phyloP scores from a whole-genome alignment of 306 rosid species.

The Begonia peltatifolia region DNA sequence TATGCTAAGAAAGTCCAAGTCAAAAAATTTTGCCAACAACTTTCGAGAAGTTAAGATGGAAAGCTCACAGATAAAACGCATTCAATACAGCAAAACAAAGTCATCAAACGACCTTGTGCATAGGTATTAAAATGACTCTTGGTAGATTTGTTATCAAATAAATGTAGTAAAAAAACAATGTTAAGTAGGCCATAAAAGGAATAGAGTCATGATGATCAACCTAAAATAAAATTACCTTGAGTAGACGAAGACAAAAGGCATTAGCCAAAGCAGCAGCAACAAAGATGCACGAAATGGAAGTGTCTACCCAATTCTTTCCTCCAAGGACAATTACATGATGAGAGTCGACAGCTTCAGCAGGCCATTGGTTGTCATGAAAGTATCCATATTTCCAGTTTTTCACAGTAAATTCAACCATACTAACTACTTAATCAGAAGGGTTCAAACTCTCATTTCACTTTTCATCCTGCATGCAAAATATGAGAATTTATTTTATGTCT shows the following conservation, averaged over 20 bases:
- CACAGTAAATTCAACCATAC: constrained; percentile 38
- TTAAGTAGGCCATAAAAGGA: background rate
- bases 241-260: constrained; percentile 25
- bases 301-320: constrained; percentile 22
- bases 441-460: too few species aligned
- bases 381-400: constrained; percentile 42
- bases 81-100: too few species aligned
- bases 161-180: background rate
- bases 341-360: constrained; percentile 36
- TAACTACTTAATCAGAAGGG: too few species aligned
- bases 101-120: too few species aligned
- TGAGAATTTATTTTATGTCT: too few species aligned
- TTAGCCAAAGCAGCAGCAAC: constrained; percentile 37
- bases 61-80: too few species aligned
- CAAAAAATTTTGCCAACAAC: background rate
- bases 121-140: too few species aligned
- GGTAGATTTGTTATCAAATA: too few species aligned
- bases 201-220: background rate
- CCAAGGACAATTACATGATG: constrained; percentile 43
- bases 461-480: too few species aligned
- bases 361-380: constrained; percentile 38
- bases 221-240: constrained; percentile 24
- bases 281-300: constrained; percentile 21
- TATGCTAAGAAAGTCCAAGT: background rate
- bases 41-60: background rate